Evolutionary conservation across 1,284 basidiomycete species (phyloP).

Genomic region (Exobasidium rhododendri): DNA sequence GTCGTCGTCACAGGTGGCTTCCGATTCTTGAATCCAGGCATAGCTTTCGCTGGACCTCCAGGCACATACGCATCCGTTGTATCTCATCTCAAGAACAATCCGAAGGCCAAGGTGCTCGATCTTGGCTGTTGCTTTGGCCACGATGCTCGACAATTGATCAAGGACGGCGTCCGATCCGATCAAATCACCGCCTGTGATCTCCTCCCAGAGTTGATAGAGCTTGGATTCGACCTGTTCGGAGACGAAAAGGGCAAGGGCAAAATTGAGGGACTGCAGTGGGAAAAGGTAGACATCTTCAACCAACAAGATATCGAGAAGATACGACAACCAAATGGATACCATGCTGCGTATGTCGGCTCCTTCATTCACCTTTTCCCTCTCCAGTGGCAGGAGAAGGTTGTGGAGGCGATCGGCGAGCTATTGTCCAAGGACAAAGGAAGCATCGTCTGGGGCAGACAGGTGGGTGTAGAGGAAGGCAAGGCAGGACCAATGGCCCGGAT

Average conservation of each 20-base stretch:
- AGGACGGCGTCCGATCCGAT: not conserved
- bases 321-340: not conserved
- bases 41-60: not conserved
- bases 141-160: not conserved
- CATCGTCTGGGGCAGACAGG: not conserved
- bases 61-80: not conserved
- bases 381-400: not conserved
- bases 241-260: not conserved
- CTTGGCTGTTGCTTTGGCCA: not conserved
- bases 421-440: not conserved
- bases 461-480: not conserved
- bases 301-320: not conserved
- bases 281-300: conserved; percentile 4
- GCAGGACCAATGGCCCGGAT: not conserved
- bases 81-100: not conserved
- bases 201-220: not conserved
- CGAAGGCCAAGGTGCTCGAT: conserved; percentile 1
- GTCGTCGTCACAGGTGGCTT: not conserved
- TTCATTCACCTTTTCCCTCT: conserved; percentile 1
- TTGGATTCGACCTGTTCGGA: not conserved
- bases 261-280: not conserved
- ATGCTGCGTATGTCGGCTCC: not conserved
- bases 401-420: not conserved
- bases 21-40: not conserved
- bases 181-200: not conserved